Evolutionary conservation across 352 stramenopile genomes (phyloP), one percentile per base, ranked within the genome.

Genomic region (Phytopythium cucurbitacearum): DNA sequence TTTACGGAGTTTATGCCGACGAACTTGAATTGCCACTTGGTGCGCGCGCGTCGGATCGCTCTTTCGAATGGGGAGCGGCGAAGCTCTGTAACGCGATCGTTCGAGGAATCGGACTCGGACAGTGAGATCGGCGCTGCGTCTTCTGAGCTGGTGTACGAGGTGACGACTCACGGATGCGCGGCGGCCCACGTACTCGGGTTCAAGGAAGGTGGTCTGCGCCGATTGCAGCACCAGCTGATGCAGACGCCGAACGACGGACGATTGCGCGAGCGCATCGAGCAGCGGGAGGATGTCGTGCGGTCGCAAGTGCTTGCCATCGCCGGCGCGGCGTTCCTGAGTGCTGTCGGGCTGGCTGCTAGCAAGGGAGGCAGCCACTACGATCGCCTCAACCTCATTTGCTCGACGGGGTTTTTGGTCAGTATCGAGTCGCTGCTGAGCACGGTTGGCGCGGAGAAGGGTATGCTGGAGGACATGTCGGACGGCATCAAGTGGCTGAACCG

Each of bases 341-440:
- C 75, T 1, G 64, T 95, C 12, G 79, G 76, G 0, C 54, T 95
- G 9, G 80, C 85, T 9, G 67, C 72, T 3, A 84, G 76, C 55
- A 67, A 78, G 36, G 84, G 71, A 3, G 67, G 73, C 8, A 47
- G 69, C 33, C 79, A 90, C 49, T 69, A 69, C 51, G 81, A 88
- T 36, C 70, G 68, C 1, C 60, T 94, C 4, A 59, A 78, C 32
- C 51, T 91, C 15, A 79, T 90, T 13, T 90, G 75, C 38, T 76
- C 71, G 21, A 88, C 78, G 0, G 86, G 86, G 0, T 96, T 93
- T 44, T 64, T 97, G 16, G 69, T 98, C 41, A 96, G 85, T 54
- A 98, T 98, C 59, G 94, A 98, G 66, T 97, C 92, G 15, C 70
- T 99, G 11, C 56, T 99, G 36, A 97, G 83, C 62, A 97, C 96